Evolutionary conservation across 805 yeast species (phyloP).

Genomic region (Tetrapisispora iriomotensis): DNA sequence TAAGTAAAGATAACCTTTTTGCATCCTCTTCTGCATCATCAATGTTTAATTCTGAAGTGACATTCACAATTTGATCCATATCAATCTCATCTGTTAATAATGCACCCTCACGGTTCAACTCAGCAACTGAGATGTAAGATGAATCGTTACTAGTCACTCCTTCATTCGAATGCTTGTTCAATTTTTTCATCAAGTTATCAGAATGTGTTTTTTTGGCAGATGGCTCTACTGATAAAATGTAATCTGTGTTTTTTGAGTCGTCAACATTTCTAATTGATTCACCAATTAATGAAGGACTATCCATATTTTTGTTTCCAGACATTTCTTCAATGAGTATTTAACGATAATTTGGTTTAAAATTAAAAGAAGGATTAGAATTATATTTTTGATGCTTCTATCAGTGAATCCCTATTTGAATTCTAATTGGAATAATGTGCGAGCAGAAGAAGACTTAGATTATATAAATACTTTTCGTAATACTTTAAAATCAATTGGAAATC

Average conservation of each 20-base stretch:
- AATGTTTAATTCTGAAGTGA: conserved; percentile 3
- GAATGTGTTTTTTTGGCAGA: neutral
- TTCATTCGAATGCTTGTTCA: conserved; percentile 4
- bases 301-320: neutral
- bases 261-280: conserved; percentile 22
- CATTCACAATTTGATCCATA: conserved; percentile 21
- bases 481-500: no score
- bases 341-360: no score
- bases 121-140: conserved; percentile 25
- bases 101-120: conserved; percentile 29
- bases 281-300: conserved; percentile 24
- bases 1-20: conserved; percentile 8
- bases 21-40: conserved; percentile 7
- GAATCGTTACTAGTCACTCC: conserved; percentile 4
- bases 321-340: no score
- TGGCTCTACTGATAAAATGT: conserved; percentile 7
- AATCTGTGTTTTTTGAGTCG: conserved; percentile 17
- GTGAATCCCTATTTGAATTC: no score
- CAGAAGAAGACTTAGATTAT: no score
- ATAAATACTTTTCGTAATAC: no score
- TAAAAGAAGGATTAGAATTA: no score
- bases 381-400: no score
- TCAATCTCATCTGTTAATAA: conserved; percentile 28
- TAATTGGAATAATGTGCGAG: no score
- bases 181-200: neutral